These are phyloP conservation scores for Naganishia sp. DNA, from an alignment of 1,284 basidiomycete species.

Conservation along the genomic window DNA sequence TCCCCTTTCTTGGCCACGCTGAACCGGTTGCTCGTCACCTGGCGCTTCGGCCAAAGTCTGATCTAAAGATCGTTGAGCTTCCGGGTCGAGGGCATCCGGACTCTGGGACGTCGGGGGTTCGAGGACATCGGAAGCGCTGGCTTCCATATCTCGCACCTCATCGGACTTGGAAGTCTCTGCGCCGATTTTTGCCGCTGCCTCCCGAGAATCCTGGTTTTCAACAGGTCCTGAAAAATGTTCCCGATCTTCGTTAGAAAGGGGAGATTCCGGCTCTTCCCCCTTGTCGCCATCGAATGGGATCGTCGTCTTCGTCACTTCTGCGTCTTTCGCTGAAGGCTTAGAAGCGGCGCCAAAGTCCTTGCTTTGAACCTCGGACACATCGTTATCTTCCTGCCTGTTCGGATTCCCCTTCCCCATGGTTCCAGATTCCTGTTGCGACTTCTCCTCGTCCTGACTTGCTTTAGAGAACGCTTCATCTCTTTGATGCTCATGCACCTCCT, in stretches of 20 bases:
- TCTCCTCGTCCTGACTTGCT: neutral
- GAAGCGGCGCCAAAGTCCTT: conserved; percentile 1
- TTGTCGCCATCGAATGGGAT: neutral
- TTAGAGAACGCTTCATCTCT: neutral
- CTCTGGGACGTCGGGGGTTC: conserved; percentile 8
- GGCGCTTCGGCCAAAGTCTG: neutral
- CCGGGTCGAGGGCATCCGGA: neutral
- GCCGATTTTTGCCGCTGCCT: neutral
- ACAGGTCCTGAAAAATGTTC: neutral
- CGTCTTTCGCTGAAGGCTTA: neutral
- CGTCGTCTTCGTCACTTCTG: neutral
- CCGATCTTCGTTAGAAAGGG: conserved; percentile 7
- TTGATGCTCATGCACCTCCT: neutral
- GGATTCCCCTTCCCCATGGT: neutral
- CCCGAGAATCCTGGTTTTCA: neutral
- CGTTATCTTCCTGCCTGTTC: neutral
- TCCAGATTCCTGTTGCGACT: neutral
- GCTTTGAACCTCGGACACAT: neutral
- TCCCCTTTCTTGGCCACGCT: neutral
- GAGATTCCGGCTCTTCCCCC: conserved; percentile 15
- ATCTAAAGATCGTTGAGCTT: neutral
- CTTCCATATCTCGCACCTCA: neutral
- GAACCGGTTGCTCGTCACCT: neutral
- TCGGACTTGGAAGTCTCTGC: neutral
- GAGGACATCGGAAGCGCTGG: conserved; percentile 7